Percentiles rank a stretch among this genome's conserved stretches.
Conservation (phyloP, 768 basidiomycete genomes). For the Termitomyces sp. region DNA sequence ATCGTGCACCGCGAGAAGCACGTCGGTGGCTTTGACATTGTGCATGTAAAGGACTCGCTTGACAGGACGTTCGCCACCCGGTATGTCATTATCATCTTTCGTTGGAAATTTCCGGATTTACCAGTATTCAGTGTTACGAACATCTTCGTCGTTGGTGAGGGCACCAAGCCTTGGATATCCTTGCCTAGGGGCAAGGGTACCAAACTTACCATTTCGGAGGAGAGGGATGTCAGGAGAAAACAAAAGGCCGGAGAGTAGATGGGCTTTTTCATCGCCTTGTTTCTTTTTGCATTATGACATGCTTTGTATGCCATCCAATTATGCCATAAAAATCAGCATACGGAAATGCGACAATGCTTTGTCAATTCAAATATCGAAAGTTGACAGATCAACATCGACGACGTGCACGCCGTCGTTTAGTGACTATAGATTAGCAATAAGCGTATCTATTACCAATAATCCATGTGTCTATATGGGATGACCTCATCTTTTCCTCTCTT, state of each 20-base stretch:
- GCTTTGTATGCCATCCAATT: constrained; percentile 34
- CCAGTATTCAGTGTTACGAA: constrained; percentile 68
- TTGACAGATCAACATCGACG: neutral
- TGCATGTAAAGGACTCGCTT: constrained; percentile 93
- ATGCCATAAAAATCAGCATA: constrained; percentile 16
- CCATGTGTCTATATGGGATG: constrained; percentile 35
- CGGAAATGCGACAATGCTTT: neutral
- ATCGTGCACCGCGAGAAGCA: constrained; percentile 98
- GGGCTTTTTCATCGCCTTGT: constrained; percentile 15
- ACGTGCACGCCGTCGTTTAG: neutral
- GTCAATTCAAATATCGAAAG: neutral
- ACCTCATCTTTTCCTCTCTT: constrained; percentile 32
- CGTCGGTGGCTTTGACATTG: constrained; percentile 97
- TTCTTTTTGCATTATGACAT: constrained; percentile 28
- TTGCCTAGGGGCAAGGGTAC: constrained; percentile 96
- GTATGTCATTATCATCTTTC: constrained; percentile 37
- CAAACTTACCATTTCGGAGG: constrained; percentile 95
- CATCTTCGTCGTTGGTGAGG: constrained; percentile 98
- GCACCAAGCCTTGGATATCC: constrained; percentile 93
- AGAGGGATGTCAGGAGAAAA: constrained; percentile 90
- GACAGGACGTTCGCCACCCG: constrained; percentile 97
- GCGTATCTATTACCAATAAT: constrained; percentile 36
- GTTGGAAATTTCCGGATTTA: neutral
- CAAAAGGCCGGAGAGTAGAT: constrained; percentile 65
- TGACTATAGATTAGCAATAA: neutral